Percentiles rank a stretch among this genome's conserved stretches.
These are phyloP conservation scores for Plantago rigida DNA, from an alignment of 305 asterid genomes.

Conservation along the genomic window DNA sequence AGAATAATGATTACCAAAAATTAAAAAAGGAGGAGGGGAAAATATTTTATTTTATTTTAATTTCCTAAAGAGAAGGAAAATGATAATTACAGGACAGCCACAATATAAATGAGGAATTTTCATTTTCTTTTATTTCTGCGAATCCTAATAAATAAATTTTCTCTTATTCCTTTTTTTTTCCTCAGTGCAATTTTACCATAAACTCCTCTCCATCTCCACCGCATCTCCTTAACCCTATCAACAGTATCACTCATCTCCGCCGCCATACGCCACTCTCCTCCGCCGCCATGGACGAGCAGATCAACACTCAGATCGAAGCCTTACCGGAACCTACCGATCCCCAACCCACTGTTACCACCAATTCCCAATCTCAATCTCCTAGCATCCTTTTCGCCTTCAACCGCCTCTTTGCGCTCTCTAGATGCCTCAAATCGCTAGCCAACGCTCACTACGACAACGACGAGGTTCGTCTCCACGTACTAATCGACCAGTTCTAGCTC, in stretches of 20 bases:
- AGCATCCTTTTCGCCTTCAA: too few relatives aligned
- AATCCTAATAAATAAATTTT: too few relatives aligned
- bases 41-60: too few relatives aligned
- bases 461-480: slow-evolving; percentile 53
- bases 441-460: slow-evolving; percentile 50
- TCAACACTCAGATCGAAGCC: slow-evolving; percentile 27
- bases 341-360: slow-evolving; percentile 24
- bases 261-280: background rate
- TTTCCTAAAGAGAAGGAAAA: too few relatives aligned
- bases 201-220: background rate
- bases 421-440: slow-evolving; percentile 62
- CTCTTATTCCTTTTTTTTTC: too few relatives aligned
- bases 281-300: slow-evolving; percentile 40
- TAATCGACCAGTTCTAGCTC: slow-evolving; percentile 44
- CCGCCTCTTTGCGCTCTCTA: slow-evolving; percentile 64
- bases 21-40: too few relatives aligned
- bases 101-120: too few relatives aligned
- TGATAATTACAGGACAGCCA: too few relatives aligned
- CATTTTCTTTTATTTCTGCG: too few relatives aligned
- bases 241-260: background rate
- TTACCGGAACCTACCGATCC: slow-evolving; percentile 21
- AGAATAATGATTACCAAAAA: too few relatives aligned
- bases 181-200: slow-evolving; percentile 7
- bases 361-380: slow-evolving; percentile 24
- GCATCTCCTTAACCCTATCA: background rate